Base-by-base conservation (phyloP, 495 filamentous ascomycete genomes). In the Monascus purpureus region DNA sequence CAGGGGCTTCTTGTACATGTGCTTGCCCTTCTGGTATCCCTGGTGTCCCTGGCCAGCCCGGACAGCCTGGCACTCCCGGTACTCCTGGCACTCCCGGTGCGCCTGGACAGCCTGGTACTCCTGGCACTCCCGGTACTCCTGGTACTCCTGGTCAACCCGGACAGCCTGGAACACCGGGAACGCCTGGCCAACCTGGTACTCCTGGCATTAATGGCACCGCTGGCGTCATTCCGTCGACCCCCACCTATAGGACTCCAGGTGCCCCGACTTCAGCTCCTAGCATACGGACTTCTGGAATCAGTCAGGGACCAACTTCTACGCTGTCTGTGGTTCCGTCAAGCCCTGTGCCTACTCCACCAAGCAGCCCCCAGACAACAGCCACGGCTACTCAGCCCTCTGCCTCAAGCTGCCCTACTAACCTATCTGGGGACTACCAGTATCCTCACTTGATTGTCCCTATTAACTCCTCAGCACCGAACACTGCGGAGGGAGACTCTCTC, bases 381-480 rank as follows among this genome's bases (percentile, higher is more conserved):
- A 28, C 32, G 24, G 12, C 41, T 26, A 46, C 37, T 28, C 31
- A 39, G 29, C 38, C 43, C 1, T 14, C 47, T 8, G 26, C 36
- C 15, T 34, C 47, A 24, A 44, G 51, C 39, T 76, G 72, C 50
- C 64, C 68, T 8, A 55, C 68, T 2, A 58, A 62, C 17, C 55
- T 75, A 9, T 53, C 55, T 1, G 68, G 66, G 14, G 35, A 53
- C 6, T 78, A 61, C 36, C 57, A 78, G 41, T 74, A 56, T 46
- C 78, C 80, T 9, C 70, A 79, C 47, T 57, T 83, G 31, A 79
- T 83, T 37, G 46, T 83, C 17, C 72, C 73, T 1, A 53, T 82
- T 26, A 63, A 77, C 58, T 68, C 66, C 3, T 44, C 61, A n/a
- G 39, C 55, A 20, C 72, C 77, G 3, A 42, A 65, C 40, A 50